Evolutionary conservation across 371 early-diverging fungal species (phyloP), one percentile per base, ranked within the genome.

Genomic region (Chytridium lagenaria): DNA sequence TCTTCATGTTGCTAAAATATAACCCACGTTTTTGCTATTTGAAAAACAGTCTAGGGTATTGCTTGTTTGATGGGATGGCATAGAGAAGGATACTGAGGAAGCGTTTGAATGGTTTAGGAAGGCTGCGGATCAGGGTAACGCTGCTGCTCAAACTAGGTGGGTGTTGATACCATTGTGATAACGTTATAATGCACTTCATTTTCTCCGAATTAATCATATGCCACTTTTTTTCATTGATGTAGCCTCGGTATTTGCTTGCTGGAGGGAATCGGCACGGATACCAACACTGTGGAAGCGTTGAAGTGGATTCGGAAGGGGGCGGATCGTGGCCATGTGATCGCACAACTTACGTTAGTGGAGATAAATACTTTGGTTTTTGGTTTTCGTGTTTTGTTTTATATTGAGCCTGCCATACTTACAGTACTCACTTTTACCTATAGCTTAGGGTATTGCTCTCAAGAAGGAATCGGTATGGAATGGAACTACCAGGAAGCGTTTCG

Each of bases 291-390:
- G 39, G 74, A 83, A 34, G 92, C 92, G 0, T 85, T 89, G 50
- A 72, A 84, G 7, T 87, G 87, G 77, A 92, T 89, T 78, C 68
- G 70, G 30, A 74, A 80, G 28, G 88, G 93, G 7, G 92, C 92
- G 1, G 85, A 88, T 55, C 86, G 86, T 63, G 89, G 87, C 12
- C 51, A 50, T 50, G 36, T 36, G 3, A 50, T 50, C 31, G 72
- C 63, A 30, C 77, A 68, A 49, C 44, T 44, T 44, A 44, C 7
- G 44, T 44, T 7, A 19, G 44, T 44, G 19, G 19, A 7, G 19
- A 44, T 44, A 12, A 44, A 19, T 44, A 12, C 12, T 44, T 44
- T 7, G n/a, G n/a, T n/a, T n/a, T n/a, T n/a, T n/a, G n/a, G n/a
- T n/a, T n/a, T n/a, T n/a, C n/a, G n/a, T n/a, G n/a, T n/a, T n/a